A percentile compares a stretch with the other conserved stretches of the same genome.
Conservation (phyloP, 495 filamentous ascomycete species). For the Penicillium soppii region DNA sequence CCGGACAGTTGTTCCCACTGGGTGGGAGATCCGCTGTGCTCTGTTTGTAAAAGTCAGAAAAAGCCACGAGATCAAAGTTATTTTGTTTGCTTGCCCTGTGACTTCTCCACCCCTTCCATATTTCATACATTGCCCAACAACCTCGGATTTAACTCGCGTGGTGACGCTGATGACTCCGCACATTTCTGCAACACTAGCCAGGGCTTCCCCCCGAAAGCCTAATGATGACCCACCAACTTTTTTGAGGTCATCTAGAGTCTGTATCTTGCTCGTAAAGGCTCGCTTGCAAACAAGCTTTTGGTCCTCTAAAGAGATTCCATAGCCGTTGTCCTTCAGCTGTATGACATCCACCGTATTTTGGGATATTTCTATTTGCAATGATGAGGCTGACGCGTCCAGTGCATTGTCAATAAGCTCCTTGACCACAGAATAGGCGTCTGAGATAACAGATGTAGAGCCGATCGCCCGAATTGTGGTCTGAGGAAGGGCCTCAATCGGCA, state of each 20-base stretch:
- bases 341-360: conserved; percentile 77
- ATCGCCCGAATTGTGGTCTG: conserved; percentile 62
- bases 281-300: conserved; percentile 65
- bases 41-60: conserved; percentile 22
- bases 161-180: conserved; percentile 62
- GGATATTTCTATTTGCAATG: conserved; percentile 71
- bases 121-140: conserved; percentile 56
- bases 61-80: not conserved
- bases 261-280: conserved; percentile 85
- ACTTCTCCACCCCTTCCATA: conserved; percentile 54
- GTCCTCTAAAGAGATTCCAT: conserved; percentile 74
- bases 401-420: conserved; percentile 95
- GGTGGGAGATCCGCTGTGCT: conserved; percentile 54
- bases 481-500: conserved; percentile 69
- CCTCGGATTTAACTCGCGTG: conserved; percentile 70
- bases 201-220: conserved; percentile 85
- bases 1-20: conserved; percentile 76
- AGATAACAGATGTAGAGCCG: conserved; percentile 70
- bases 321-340: conserved; percentile 86
- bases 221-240: conserved; percentile 63
- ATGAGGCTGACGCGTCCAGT: conserved; percentile 76
- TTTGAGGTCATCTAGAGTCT: conserved; percentile 66
- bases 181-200: conserved; percentile 75
- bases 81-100: conserved; percentile 30
- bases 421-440: conserved; percentile 69